Conservation (phyloP, 208 protist species). For the Trypanosoma platydactyli region DNA sequence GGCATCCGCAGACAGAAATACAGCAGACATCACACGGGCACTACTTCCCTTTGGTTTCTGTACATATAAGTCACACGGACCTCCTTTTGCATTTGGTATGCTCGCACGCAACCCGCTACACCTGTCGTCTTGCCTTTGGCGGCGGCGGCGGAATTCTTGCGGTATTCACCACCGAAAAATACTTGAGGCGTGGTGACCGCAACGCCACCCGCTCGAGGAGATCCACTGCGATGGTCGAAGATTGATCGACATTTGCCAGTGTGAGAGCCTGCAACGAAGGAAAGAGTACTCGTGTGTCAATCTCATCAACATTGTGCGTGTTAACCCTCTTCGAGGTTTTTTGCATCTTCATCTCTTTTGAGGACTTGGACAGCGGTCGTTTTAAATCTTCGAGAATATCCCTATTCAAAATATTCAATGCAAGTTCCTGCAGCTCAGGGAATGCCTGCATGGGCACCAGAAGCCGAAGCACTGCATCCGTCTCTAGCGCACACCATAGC, state of each 20-base stretch:
- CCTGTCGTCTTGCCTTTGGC: slow-evolving; percentile 27
- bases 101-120: no score
- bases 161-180: slow-evolving; percentile 74
- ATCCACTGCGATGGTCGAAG: slow-evolving; percentile 35
- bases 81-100: not conserved
- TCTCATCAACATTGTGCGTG: slow-evolving; percentile 19
- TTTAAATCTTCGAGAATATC: slow-evolving; percentile 30
- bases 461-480: slow-evolving; percentile 34
- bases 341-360: slow-evolving; percentile 13
- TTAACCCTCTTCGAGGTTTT: slow-evolving; percentile 16
- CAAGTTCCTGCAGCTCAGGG: slow-evolving; percentile 53
- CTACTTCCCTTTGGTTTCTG: not conserved
- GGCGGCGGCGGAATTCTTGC: slow-evolving; percentile 31
- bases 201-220: slow-evolving; percentile 36
- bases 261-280: slow-evolving; percentile 55
- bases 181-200: slow-evolving; percentile 48
- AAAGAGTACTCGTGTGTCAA: slow-evolving; percentile 29
- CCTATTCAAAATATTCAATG: slow-evolving; percentile 57
- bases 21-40: not conserved
- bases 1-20: not conserved
- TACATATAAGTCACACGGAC: not conserved
- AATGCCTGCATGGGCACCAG: slow-evolving; percentile 38
- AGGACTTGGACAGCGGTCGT: slow-evolving; percentile 7
- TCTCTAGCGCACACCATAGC: slow-evolving; percentile 66
- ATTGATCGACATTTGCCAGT: slow-evolving; percentile 59